Evolutionary conservation across 768 basidiomycete species (phyloP), one percentile per base, ranked within the genome.

Genomic region (Kwoniella sp.): DNA sequence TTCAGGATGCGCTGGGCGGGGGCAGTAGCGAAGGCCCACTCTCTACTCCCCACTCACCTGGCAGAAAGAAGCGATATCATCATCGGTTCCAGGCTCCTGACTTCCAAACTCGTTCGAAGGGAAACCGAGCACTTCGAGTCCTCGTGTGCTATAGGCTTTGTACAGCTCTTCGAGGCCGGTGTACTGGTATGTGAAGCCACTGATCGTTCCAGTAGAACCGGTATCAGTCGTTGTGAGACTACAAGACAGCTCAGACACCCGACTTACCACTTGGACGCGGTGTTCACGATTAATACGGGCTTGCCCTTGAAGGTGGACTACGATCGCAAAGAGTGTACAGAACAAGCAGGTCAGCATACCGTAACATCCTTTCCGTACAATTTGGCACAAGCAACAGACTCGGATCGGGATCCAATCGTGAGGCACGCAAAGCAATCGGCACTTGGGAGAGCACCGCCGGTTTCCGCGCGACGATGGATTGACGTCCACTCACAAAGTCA

Each of bases 81-180:
- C 85, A 73, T 94, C 92, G 31, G 85, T 84, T n/a, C 85, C 88
- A 0, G 92, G 92, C 73, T 94, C 92, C 82, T 94, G 92, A 0
- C 86, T 85, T 60, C 87, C 90, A 73, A 95, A 94, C 88, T 94
- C 92, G 77, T 94, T 92, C 82, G 88, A 93, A 12, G 94, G 94
- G 84, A 95, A 95, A 2, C 92, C 93, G 57, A 96, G 85, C 61
- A 96, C 86, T 55, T 88, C 85, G 51, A 95, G 84, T 5, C 85
- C 90, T 61, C 85, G 82, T 57, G 88, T 88, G 76, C 89, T 88
- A 83, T 92, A 90, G 77, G 90, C 90, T 60, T 92, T 85, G 79
- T 94, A 86, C 20, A 93, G 83, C 20, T 82, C 82, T 81, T 97
- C 90, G 25, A 97, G 86, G 52, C 91, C 92, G 85, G 72, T 76